Evolutionary conservation across 192 early-diverging fungal genomes (phyloP), one percentile per base, ranked within the genome.

Genomic region (Chytriomyces hyalinus): DNA sequence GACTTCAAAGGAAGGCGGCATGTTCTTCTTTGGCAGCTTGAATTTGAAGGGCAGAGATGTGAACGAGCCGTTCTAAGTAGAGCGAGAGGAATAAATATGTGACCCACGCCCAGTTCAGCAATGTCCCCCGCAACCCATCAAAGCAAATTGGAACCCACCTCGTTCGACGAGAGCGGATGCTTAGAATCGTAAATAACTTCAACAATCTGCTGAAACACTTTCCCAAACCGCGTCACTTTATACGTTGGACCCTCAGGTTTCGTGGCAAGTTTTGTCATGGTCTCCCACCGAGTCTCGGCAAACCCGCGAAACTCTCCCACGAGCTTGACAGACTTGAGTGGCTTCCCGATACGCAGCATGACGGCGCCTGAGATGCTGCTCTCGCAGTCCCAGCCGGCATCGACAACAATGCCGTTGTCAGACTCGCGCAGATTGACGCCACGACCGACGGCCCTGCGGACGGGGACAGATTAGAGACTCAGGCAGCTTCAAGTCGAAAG

Each of bases 241-340:
- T 63, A 74, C 53, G 53, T 57, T 13, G 53, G 53, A 13, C 36
- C 10, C 36, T 61, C 72, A 22, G 57, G 61, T 63, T 74, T 61
- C 48, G 15, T 7, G 2, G 72, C 72, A 7, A 74, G 47, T 22
- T 22, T 74, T 13, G 46, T 43, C 20, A 43, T 20, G n/a, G 46
- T 49, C 63, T 74, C 72, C 69, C 69, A 78, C 24, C 70, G 57
- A n/a, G 77, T 78, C 66, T 78, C 77, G 45, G 17, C 24, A 26
- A 62, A 73, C 24, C 70, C 77, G 6, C 77, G 10, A 48, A 78
- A 70, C 48, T 78, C 77, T 22, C 22, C 69, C 2, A 22, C 43
- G 61, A 78, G 63, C 26, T 66, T 45, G 49, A 65, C 53, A 17
- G 46, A 49, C 67, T 78, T 78, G 44, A 78, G 57, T 20, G 24